Evolutionary conservation across 768 basidiomycete genomes (phyloP), one percentile per base, ranked within the genome.

Genomic region (Floccularia luteovirens): DNA sequence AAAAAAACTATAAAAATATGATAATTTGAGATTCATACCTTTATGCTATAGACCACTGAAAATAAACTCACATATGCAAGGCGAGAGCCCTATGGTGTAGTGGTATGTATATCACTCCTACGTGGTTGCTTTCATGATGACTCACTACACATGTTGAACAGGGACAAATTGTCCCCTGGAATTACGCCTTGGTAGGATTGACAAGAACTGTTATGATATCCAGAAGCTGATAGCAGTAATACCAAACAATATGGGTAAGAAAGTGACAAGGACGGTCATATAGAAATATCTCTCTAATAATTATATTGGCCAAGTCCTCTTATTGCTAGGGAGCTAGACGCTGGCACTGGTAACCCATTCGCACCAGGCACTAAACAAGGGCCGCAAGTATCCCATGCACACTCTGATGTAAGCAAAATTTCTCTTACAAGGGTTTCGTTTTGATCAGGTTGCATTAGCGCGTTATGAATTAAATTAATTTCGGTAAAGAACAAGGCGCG

Each of bases 391-490:
- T 84, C 81, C 3, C 60, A 85, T 55, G 55, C 63, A 28, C 85
- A 88, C 55, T 83, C 66, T 49, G 68, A 83, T 42, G 78, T 79
- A 34, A 45, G 75, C n/a, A n/a, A n/a, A n/a, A n/a, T n/a, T n/a
- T n/a, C n/a, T n/a, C n/a, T n/a, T n/a, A n/a, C n/a, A n/a, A n/a
- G n/a, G n/a, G n/a, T 28, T 38, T 28, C n/a, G n/a, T n/a, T n/a
- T n/a, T n/a, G n/a, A n/a, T n/a, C n/a, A n/a, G n/a, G n/a, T n/a
- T n/a, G n/a, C n/a, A n/a, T n/a, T 43, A 83, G 81, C 76, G 79
- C 38, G 71, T 89, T 46, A 72, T 85, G 70, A 60, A 59, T 22
- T 88, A 87, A 62, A 85, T 90, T 52, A 56, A 84, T n/a, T 72
- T 75, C 2, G 88, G 85, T 8, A 81, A 77, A 51, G 50, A 68